A percentile compares a stretch with the other conserved stretches of the same genome.
Conservation (phyloP, 2,329 filamentous ascomycete genomes). For the Cladosporium oxysporum region DNA sequence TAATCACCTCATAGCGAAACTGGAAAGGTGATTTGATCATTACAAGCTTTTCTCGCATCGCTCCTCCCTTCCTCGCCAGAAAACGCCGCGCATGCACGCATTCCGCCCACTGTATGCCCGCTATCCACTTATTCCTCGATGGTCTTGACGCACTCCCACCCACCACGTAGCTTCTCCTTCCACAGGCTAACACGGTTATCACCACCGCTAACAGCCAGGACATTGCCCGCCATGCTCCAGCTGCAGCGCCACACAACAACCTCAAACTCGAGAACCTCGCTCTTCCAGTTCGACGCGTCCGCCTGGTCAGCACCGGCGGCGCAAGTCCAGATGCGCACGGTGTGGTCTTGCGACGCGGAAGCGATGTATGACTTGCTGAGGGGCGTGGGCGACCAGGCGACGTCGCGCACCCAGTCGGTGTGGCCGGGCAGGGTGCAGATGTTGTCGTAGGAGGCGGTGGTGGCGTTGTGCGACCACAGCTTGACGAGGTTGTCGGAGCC, state of each 20-base stretch:
- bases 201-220: conserved; percentile 86
- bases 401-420: conserved; percentile 94
- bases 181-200: conserved; percentile 97
- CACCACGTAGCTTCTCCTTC: conserved; percentile 96
- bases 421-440: conserved; percentile 74
- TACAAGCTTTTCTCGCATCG: conserved; percentile 4
- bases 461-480: conserved; percentile 80
- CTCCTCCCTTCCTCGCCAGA: neutral
- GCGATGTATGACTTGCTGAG: conserved; percentile 96
- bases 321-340: conserved; percentile 90
- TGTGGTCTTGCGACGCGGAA: conserved; percentile 93
- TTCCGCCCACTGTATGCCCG: neutral
- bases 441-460: conserved; percentile 37
- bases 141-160: conserved; percentile 96
- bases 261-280: conserved; percentile 84
- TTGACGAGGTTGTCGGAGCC: conserved; percentile 92
- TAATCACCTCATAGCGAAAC: neutral
- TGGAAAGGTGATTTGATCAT: conserved; percentile 10
- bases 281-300: conserved; percentile 71
- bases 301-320: conserved; percentile 42
- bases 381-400: conserved; percentile 94
- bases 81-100: conserved; percentile 1
- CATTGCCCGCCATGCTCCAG: conserved; percentile 97
- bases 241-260: conserved; percentile 92
- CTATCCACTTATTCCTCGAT: conserved; percentile 61